Evolutionary conservation across 2,329 filamentous ascomycete genomes (phyloP), one percentile per base, ranked within the genome.

Genomic region (Exophiala lecanii-corni): DNA sequence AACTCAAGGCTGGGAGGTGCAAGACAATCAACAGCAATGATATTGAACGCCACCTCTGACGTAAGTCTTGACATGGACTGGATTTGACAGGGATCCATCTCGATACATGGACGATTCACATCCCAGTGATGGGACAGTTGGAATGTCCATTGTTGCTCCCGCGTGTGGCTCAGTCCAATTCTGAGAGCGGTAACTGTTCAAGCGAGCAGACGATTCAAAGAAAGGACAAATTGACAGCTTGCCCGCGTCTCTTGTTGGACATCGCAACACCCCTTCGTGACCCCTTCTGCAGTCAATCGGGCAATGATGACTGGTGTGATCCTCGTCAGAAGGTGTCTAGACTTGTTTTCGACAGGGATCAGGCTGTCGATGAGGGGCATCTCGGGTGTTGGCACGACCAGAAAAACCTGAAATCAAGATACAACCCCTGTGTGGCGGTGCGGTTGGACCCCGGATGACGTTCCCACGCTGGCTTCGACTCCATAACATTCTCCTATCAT

Each of bases 361-460:
- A 45, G 42, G 39, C 18, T 36, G 43, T 32, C 34, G 36, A 35
- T 12, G 12, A 17, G 36, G 40, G 35, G 18, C 6, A 26, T 26
- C 12, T 26, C 7, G 12, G 23, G 7, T 12, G 23, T 26, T 26
- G 23, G 12, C 17, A 35, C 6, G 6, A 18, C 13, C 19, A 15
- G 30, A 20, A 45, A 47, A 38, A 33, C 36, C 35, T 32, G 37
- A 47, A 49, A 44, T 23, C 48, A 45, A 39, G 49, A 45, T 40
- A 45, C 36, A 34, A 36, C 32, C 45, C 45, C 40, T 39, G 49
- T 39, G 49, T 47, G 49, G 49, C 45, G 40, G 41, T 47, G 47
- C 44, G 48, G 20, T 31, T 12, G 39, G 13, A 41, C 45, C 32
- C 39, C 32, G 30, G 41, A 51, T 51, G 49, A 51, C 49, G 49